Evolutionary conservation across 352 stramenopile species (phyloP).

Genomic region (Pilasporangium apinafurcum): DNA sequence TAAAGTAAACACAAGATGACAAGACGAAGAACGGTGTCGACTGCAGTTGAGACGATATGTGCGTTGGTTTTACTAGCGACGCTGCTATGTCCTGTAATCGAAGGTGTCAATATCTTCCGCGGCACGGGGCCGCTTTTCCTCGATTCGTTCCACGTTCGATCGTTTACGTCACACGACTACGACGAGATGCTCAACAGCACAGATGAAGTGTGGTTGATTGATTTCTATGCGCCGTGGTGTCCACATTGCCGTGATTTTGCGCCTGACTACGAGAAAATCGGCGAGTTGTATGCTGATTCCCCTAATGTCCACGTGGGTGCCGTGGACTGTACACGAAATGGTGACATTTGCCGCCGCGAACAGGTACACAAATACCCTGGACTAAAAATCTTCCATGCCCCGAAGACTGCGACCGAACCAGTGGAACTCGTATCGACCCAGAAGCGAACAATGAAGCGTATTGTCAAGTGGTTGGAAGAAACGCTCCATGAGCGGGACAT

Average conservation of each 20-base stretch:
- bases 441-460: slow-evolving; percentile 26
- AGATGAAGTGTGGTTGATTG: slow-evolving; percentile 63
- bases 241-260: slow-evolving; percentile 77
- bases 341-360: slow-evolving; percentile 51
- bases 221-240: slow-evolving; percentile 86
- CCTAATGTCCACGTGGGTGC: slow-evolving; percentile 56
- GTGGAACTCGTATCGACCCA: slow-evolving; percentile 19
- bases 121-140: slow-evolving; percentile 59
- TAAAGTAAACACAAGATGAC: slow-evolving; percentile 4
- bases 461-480: slow-evolving; percentile 65
- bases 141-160: slow-evolving; percentile 56
- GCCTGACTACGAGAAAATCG: slow-evolving; percentile 64
- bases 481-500: slow-evolving; percentile 44
- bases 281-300: slow-evolving; percentile 53
- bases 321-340: slow-evolving; percentile 68
- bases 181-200: slow-evolving; percentile 39
- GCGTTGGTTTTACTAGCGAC: slow-evolving; percentile 1
- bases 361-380: slow-evolving; percentile 56
- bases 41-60: neutral
- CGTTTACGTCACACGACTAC: slow-evolving; percentile 29
- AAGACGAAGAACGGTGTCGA: too few relatives aligned
- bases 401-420: slow-evolving; percentile 19
- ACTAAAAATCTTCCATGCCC: slow-evolving; percentile 72
- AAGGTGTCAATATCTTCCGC: slow-evolving; percentile 15
- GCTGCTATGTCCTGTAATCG: neutral